Conservation (phyloP, 139 green algal genomes). For the Picochlorum sp. region DNA sequence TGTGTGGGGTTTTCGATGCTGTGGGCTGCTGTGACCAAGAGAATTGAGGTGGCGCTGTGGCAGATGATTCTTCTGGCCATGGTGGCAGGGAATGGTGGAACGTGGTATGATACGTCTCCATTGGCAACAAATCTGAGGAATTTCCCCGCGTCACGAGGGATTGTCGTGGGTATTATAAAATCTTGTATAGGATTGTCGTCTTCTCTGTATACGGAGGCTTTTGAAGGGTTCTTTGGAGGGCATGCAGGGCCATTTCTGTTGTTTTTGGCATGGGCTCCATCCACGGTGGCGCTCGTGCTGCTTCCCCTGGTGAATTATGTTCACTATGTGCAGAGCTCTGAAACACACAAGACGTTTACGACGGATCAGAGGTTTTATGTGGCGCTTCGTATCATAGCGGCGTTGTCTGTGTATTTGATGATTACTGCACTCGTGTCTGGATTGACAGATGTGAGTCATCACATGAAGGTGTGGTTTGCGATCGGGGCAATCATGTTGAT, state of each 20-base stretch:
- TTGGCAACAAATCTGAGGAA: conserved; percentile 74
- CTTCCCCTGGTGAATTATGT: conserved; percentile 40
- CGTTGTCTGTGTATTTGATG: conserved; percentile 47
- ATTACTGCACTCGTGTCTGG: conserved; percentile 7
- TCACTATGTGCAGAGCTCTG: conserved; percentile 15
- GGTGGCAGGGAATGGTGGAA: conserved; percentile 46
- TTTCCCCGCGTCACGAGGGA: conserved; percentile 64
- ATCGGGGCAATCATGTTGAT: conserved; percentile 37
- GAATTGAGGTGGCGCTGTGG: conserved; percentile 14
- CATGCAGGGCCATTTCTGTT: conserved; percentile 41
- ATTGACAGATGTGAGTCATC: conserved; percentile 3
- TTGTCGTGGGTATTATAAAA: conserved; percentile 71
- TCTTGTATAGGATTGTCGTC: conserved; percentile 42
- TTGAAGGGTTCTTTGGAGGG: conserved; percentile 33
- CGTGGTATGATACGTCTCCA: conserved; percentile 57
- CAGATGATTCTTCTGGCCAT: conserved; percentile 16
- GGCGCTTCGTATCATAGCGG: conserved; percentile 21
- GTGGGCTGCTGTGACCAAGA: conserved; percentile 12
- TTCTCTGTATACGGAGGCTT: conserved; percentile 48
- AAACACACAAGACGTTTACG: conserved; percentile 19
- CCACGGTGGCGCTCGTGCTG: conserved; percentile 17
- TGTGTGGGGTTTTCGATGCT: conserved; percentile 32
- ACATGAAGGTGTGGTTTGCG: not conserved
- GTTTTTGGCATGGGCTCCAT: conserved; percentile 40
- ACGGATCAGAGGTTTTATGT: conserved; percentile 24